phyloP scores from a whole-genome alignment of 2,329 filamentous ascomycete species.

The Lizonia empirigonia region DNA sequence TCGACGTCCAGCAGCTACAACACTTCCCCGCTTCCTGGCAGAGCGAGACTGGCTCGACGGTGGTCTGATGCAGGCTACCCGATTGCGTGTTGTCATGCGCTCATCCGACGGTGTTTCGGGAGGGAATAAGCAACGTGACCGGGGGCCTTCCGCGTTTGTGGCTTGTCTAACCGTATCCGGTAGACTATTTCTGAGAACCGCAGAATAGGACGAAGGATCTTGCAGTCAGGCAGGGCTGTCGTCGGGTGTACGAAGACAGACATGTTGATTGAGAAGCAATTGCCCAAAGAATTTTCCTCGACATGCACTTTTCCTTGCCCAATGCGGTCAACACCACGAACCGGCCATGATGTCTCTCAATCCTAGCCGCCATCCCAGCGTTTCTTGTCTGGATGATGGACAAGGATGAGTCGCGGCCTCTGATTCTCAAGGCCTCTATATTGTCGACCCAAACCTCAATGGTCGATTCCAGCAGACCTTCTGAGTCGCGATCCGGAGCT shows the following conservation, averaged over 20 bases:
- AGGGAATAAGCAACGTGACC: constrained; percentile 14
- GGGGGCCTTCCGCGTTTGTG: constrained; percentile 25
- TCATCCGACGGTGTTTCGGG: constrained; percentile 36
- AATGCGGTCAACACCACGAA: background rate
- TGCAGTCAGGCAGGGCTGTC: background rate
- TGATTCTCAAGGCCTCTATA: background rate
- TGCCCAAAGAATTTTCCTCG: background rate
- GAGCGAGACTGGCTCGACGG: constrained; percentile 5
- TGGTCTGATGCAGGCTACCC: constrained; percentile 25
- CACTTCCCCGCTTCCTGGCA: constrained; percentile 14
- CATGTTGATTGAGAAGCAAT: background rate
- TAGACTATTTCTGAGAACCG: constrained; percentile 12
- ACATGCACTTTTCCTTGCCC: background rate
- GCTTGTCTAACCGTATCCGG: constrained; percentile 18
- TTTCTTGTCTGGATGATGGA: background rate
- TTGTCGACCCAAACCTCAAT: background rate
- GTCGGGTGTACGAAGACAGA: background rate
- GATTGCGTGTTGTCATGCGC: constrained; percentile 23
- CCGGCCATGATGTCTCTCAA: background rate
- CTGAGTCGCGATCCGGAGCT: background rate
- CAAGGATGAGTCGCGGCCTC: background rate
- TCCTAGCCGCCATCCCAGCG: background rate
- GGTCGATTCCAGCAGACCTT: constrained; percentile 10
- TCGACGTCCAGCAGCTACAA: background rate
- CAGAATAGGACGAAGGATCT: background rate